A percentile compares a stretch with the other conserved stretches of the same genome.
Evolutionary conservation across 306 rosid genomes (phyloP).

Genomic region (Sophora flavescens): DNA sequence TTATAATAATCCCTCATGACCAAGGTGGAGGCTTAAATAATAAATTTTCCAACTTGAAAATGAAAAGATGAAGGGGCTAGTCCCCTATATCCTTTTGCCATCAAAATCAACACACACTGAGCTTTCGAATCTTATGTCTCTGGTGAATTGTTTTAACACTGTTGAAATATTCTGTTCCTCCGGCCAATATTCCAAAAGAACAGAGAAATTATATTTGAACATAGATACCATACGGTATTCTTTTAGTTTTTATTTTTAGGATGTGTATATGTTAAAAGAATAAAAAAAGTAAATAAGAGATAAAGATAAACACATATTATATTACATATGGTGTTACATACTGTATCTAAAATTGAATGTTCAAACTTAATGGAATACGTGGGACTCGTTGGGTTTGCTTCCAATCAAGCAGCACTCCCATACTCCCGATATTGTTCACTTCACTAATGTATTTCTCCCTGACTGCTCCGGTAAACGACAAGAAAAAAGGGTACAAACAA

Average conservation of each 20-base stretch:
- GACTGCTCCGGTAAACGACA: slow-evolving; percentile 50
- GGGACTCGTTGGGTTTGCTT: slow-evolving; percentile 60
- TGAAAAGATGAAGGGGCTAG: slow-evolving; percentile 49
- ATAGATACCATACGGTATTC: no score
- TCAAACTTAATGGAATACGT: no score
- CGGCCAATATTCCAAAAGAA: slow-evolving; percentile 77
- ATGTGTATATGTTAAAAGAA: no score
- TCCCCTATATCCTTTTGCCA: slow-evolving; percentile 53
- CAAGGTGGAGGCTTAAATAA: slow-evolving; percentile 44
- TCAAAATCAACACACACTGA: slow-evolving; percentile 56
- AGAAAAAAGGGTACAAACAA: slow-evolving; percentile 9
- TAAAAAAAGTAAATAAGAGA: no score
- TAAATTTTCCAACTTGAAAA: slow-evolving; percentile 60
- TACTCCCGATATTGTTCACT: slow-evolving; percentile 9
- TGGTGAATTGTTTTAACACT: slow-evolving; percentile 61
- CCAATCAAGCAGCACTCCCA: slow-evolving; percentile 57
- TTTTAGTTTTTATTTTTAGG: no score
- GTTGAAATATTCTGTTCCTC: slow-evolving; percentile 80
- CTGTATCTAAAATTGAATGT: no score
- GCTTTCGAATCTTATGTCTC: slow-evolving; percentile 59
- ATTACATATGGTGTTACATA: no score
- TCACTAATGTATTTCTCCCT: slow-evolving; percentile 23
- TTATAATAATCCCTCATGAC: slow-evolving; percentile 41
- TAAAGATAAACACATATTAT: no score
- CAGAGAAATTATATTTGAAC: no score